A percentile compares a stretch with the other conserved stretches of the same genome.
These are phyloP conservation scores for Strobilomyces dryophilus DNA, from an alignment of 768 basidiomycete genomes.

Conservation along the genomic window DNA sequence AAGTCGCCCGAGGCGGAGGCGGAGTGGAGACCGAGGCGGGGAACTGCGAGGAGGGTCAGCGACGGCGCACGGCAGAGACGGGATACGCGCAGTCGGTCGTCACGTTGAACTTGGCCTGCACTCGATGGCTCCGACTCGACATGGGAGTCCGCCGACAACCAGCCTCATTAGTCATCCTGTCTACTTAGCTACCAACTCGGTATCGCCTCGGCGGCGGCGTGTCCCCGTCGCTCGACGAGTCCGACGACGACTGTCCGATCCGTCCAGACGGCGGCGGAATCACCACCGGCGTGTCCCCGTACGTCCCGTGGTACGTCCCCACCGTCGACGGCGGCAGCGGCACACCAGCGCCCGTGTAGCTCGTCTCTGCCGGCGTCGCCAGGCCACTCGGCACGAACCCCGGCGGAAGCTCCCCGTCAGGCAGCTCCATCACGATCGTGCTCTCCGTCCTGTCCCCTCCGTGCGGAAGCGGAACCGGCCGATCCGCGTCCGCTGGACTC, in stretches of 20 bases:
- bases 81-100: slow-evolving; percentile 44
- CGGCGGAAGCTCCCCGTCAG: slow-evolving; percentile 30
- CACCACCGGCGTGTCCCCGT: background rate
- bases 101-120: slow-evolving; percentile 51
- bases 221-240: slow-evolving; percentile 32
- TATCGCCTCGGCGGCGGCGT: slow-evolving; percentile 30
- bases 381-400: slow-evolving; percentile 34
- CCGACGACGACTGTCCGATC: slow-evolving; percentile 18
- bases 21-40: slow-evolving; percentile 71
- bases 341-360: slow-evolving; percentile 25
- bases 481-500: slow-evolving; percentile 39
- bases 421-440: slow-evolving; percentile 24
- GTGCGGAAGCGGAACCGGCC: slow-evolving; percentile 31
- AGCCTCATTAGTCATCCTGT: slow-evolving; percentile 13
- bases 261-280: background rate
- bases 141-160: background rate
- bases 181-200: background rate
- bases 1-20: slow-evolving; percentile 84
- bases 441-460: slow-evolving; percentile 1
- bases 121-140: slow-evolving; percentile 29
- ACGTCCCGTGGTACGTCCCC: slow-evolving; percentile 21
- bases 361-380: slow-evolving; percentile 16
- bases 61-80: background rate
- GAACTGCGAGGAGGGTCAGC: slow-evolving; percentile 42
- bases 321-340: slow-evolving; percentile 30